phyloP scores from a whole-genome alignment of 1,139 yeast genomes.

The Blastobotrys proliferans region DNA sequence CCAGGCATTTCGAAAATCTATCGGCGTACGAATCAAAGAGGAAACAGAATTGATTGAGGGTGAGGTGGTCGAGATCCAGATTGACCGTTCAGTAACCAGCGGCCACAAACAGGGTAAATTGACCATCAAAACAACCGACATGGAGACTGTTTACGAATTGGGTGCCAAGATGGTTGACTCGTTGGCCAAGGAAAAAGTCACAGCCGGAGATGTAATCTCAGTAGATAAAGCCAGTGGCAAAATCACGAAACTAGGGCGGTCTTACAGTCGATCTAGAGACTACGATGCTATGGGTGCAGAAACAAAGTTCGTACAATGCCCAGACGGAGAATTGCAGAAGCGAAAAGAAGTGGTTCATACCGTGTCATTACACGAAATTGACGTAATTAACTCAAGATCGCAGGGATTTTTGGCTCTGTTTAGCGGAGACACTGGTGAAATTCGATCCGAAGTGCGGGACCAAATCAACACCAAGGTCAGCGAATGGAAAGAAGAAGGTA shows the following conservation, averaged over 20 bases:
- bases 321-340: constrained; percentile 97
- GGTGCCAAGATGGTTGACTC: constrained; percentile 98
- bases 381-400: constrained; percentile 94
- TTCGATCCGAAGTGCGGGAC: constrained; percentile 91
- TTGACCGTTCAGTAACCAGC: constrained; percentile 92
- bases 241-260: constrained; percentile 89
- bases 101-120: constrained; percentile 98
- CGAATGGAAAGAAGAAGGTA: constrained; percentile 99
- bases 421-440: constrained; percentile 97
- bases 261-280: constrained; percentile 93
- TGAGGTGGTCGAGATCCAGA: constrained; percentile 97
- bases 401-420: constrained; percentile 96
- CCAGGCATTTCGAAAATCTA: constrained; percentile 92
- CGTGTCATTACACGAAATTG: constrained; percentile 94
- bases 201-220: constrained; percentile 96
- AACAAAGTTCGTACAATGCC: constrained; percentile 95
- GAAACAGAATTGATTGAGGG: constrained; percentile 98
- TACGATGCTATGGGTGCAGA: constrained; percentile 99
- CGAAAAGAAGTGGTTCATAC: constrained; percentile 95
- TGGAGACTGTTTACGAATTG: constrained; percentile 97
- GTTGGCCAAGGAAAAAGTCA: constrained; percentile 86
- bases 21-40: constrained; percentile 93
- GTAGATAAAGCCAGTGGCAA: constrained; percentile 96
- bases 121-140: constrained; percentile 96
- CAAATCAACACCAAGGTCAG: constrained; percentile 96